phyloP scores from a whole-genome alignment of 2,329 filamentous ascomycete genomes.

The Acephala macrosclerotiorum region DNA sequence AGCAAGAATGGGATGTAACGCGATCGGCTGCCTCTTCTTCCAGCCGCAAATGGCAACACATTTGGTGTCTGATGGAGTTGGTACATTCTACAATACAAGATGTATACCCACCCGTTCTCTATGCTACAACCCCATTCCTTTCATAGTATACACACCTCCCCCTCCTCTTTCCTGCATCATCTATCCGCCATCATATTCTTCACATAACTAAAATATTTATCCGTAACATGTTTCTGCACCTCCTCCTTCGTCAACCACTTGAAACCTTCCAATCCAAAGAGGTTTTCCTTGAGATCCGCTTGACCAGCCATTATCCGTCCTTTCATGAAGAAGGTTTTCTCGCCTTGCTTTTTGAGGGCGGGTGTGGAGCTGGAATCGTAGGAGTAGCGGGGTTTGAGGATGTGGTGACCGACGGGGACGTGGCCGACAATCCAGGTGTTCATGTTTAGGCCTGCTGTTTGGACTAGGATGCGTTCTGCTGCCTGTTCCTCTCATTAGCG shows the following conservation, averaged over 20 bases:
- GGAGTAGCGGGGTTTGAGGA: slow-evolving; percentile 59
- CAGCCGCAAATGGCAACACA: neutral
- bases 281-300: slow-evolving; percentile 77
- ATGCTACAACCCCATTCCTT: slow-evolving; percentile 24
- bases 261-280: slow-evolving; percentile 79
- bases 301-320: slow-evolving; percentile 97
- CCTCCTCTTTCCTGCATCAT: slow-evolving; percentile 51
- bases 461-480: slow-evolving; percentile 78
- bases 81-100: slow-evolving; percentile 32
- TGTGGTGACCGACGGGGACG: slow-evolving; percentile 83
- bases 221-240: slow-evolving; percentile 70
- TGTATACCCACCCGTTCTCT: slow-evolving; percentile 10
- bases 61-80: slow-evolving; percentile 18
- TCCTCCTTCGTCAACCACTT: slow-evolving; percentile 94
- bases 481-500: slow-evolving; percentile 61
- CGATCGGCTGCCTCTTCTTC: neutral
- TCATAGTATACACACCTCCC: slow-evolving; percentile 10
- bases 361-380: slow-evolving; percentile 49
- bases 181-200: slow-evolving; percentile 85
- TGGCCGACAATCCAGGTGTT: slow-evolving; percentile 98
- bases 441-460: slow-evolving; percentile 90
- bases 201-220: slow-evolving; percentile 76
- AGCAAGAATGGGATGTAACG: neutral
- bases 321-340: slow-evolving; percentile 97
- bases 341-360: slow-evolving; percentile 58